phyloP scores from a whole-genome alignment of 129 eudicot species.

The Flaveria ramosissima region DNA sequence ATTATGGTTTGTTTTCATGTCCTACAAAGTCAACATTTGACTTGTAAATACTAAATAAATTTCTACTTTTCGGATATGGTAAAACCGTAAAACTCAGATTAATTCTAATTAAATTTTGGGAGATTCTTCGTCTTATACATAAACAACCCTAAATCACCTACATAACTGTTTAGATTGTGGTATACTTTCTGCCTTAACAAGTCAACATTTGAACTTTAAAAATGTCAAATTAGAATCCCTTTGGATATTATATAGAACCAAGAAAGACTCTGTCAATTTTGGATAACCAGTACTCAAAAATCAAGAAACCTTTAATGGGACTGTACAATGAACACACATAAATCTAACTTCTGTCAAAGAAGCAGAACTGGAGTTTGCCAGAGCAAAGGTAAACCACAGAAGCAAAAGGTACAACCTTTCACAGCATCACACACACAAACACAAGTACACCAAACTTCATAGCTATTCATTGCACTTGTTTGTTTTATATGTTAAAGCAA shows the following conservation, averaged over 20 bases:
- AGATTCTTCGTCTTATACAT: neutral
- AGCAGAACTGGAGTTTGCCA: conserved; percentile 3
- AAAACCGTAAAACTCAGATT: too few species aligned
- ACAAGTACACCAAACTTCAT: neutral
- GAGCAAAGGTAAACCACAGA: neutral
- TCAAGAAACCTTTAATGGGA: conserved; percentile 25
- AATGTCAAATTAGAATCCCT: neutral
- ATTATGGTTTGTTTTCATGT: neutral
- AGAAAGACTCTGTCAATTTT: conserved; percentile 6
- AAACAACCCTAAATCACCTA: neutral
- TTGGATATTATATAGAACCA: neutral
- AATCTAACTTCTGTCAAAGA: neutral
- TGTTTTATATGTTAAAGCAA: neutral
- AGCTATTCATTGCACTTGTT: neutral
- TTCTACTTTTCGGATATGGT: neutral
- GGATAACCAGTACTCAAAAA: neutral
- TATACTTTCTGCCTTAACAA: neutral
- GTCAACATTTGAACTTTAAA: conserved; percentile 7
- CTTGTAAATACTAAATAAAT: neutral
- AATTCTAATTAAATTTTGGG: neutral
- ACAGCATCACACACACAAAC: neutral
- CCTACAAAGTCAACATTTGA: conserved; percentile 15
- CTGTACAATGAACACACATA: neutral
- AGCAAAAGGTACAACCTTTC: conserved; percentile 11
- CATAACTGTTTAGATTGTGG: neutral